phyloP scores from a whole-genome alignment of 306 rosid species.

The Prunus padus region DNA sequence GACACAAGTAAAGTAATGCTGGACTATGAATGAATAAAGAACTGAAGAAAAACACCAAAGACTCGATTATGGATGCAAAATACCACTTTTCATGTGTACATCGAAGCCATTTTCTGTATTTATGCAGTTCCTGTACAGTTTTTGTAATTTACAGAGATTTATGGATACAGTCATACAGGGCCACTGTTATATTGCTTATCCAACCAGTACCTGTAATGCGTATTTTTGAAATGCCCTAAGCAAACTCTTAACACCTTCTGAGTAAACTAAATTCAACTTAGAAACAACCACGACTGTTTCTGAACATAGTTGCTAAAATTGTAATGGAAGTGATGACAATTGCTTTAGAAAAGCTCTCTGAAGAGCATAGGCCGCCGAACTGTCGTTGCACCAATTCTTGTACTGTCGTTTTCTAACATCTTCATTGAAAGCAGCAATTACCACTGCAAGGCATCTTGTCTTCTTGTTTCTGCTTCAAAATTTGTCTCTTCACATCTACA shows the following conservation, averaged over 20 bases:
- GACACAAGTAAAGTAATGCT: not conserved
- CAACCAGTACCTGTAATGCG: not conserved
- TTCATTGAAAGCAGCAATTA: conserved; percentile 53
- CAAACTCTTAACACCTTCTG: conserved; percentile 3
- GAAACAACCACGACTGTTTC: not conserved
- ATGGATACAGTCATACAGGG: not conserved
- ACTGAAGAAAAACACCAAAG: not conserved
- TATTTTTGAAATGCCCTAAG: not conserved
- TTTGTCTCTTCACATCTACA: conserved; percentile 53
- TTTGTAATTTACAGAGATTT: not conserved
- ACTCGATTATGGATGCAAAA: not conserved
- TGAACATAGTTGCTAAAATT: not conserved
- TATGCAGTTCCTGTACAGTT: conserved; percentile 2
- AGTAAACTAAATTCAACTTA: not conserved
- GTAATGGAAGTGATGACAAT: conserved; percentile 5
- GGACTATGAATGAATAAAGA: not conserved
- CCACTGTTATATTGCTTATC: conserved; percentile 1
- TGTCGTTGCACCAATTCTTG: conserved; percentile 20
- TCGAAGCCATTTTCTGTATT: not conserved
- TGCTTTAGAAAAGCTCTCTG: conserved; percentile 13
- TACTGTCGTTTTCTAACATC: conserved; percentile 2
- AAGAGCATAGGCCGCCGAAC: not conserved
- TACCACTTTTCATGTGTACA: not conserved
- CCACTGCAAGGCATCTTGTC: conserved; percentile 32
- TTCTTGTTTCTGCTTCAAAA: conserved; percentile 41